Evolutionary conservation across 1,284 basidiomycete species (phyloP).

Genomic region (Tilletia walkeri): DNA sequence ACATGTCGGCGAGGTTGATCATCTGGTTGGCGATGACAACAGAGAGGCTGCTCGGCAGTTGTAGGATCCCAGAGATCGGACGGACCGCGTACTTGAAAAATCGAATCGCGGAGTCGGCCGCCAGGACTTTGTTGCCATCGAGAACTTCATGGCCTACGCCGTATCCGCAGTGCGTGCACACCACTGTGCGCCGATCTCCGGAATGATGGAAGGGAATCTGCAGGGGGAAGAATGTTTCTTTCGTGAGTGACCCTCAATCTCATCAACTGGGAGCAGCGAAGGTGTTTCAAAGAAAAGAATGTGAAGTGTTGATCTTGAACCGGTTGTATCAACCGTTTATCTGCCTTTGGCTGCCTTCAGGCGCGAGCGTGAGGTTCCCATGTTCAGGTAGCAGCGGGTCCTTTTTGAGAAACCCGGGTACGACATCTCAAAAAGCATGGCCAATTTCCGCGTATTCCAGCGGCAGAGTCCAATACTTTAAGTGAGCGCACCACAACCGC

Average conservation of each 20-base stretch:
- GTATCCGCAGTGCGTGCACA: background rate
- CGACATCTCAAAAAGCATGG: background rate
- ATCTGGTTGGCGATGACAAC: slow-evolving; percentile 9
- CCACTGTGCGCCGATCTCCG: background rate
- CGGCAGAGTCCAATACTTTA: background rate
- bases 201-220: no score
- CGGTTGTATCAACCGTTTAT: slow-evolving; percentile 20
- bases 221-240: slow-evolving; percentile 19
- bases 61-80: background rate
- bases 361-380: background rate
- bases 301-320: slow-evolving; percentile 18
- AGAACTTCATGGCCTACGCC: background rate
- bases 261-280: slow-evolving; percentile 12
- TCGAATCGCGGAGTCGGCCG: background rate
- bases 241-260: slow-evolving; percentile 25
- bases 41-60: background rate
- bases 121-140: background rate
- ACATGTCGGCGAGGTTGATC: slow-evolving; percentile 12
- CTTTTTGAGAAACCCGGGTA: background rate
- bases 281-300: slow-evolving; percentile 23
- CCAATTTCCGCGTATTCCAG: background rate
- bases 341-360: background rate
- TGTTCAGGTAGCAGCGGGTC: background rate
- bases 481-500: background rate
- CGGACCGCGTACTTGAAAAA: slow-evolving; percentile 6